Percentiles rank a stretch among this genome's conserved stretches.
These are phyloP conservation scores for Ogataea siamensis DNA, from an alignment of 805 yeast species.

Conservation along the genomic window DNA sequence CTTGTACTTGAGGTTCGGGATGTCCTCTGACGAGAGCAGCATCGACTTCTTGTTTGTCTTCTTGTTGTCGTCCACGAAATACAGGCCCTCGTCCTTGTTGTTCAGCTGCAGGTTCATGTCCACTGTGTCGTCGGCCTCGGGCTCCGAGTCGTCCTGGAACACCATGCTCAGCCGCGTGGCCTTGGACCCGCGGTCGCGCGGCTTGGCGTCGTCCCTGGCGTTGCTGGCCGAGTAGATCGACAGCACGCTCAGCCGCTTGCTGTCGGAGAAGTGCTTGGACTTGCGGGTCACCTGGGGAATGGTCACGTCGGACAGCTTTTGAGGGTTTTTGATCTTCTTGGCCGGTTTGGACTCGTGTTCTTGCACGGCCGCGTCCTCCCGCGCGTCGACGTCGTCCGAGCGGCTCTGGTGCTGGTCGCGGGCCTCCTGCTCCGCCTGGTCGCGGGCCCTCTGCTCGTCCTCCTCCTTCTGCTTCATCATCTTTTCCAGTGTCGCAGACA, in stretches of 20 bases:
- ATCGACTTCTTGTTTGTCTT: constrained; percentile 31
- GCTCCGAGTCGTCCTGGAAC: constrained; percentile 23
- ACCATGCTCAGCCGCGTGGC: constrained; percentile 31
- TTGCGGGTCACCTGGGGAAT: constrained; percentile 72
- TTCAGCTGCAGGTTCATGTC: constrained; percentile 24
- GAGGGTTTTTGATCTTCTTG: constrained; percentile 37
- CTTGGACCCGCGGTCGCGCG: constrained; percentile 20
- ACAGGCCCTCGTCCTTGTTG: constrained; percentile 26
- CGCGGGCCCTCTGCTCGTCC: constrained; percentile 23
- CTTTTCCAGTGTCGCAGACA: constrained; percentile 43
- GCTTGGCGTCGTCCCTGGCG: constrained; percentile 17
- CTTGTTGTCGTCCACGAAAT: constrained; percentile 35
- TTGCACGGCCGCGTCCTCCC: constrained; percentile 11
- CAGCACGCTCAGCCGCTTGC: constrained; percentile 68
- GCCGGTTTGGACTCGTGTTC: constrained; percentile 13
- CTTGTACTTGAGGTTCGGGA: constrained; percentile 25
- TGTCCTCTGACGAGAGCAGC: constrained; percentile 18
- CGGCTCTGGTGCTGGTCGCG: constrained; percentile 33
- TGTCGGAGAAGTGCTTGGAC: constrained; percentile 58
- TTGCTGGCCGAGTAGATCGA: constrained; percentile 66
- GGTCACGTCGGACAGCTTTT: constrained; percentile 57
- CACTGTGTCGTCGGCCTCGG: constrained; percentile 23
- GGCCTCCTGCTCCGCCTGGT: constrained; percentile 38
- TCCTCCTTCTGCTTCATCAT: constrained; percentile 29
- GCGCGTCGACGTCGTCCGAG: too few species aligned